These are phyloP conservation scores for Medicago ruthenica DNA, from an alignment of 306 rosid species.

Conservation along the genomic window DNA sequence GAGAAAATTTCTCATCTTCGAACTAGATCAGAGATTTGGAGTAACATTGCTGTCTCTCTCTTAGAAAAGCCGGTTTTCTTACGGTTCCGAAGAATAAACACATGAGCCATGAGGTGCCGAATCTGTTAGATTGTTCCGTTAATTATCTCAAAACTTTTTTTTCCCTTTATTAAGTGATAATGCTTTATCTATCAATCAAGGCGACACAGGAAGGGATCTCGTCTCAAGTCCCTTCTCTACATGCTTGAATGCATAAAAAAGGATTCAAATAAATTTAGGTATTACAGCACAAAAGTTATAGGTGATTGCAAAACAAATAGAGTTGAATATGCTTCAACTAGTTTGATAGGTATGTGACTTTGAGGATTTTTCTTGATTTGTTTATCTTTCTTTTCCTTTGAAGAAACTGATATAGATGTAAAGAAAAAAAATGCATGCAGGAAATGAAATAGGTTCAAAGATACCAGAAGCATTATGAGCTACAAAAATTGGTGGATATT, in stretches of 20 bases:
- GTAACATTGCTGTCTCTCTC: constrained; percentile 57
- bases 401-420: constrained; percentile 26
- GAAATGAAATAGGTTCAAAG: constrained; percentile 3
- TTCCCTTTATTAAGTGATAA: constrained; percentile 11
- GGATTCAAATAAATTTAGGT: constrained; percentile 26
- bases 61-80: constrained; percentile 63
- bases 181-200: constrained; percentile 22
- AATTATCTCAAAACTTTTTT: neutral
- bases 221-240: constrained; percentile 14
- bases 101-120: neutral
- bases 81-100: constrained; percentile 47
- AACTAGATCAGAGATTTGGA: constrained; percentile 63
- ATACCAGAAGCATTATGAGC: constrained; percentile 12
- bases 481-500: constrained; percentile 30
- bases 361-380: constrained; percentile 35
- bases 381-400: neutral
- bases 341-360: constrained; percentile 22
- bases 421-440: constrained; percentile 17
- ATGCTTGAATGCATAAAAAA: constrained; percentile 9
- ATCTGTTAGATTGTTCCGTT: constrained; percentile 17
- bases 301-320: constrained; percentile 14
- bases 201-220: constrained; percentile 13
- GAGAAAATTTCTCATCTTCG: constrained; percentile 72
- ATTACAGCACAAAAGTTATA: constrained; percentile 25
- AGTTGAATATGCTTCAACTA: constrained; percentile 11